Conservation (phyloP, 2,329 filamentous ascomycete species). For the Geosmithia morbida region DNA sequence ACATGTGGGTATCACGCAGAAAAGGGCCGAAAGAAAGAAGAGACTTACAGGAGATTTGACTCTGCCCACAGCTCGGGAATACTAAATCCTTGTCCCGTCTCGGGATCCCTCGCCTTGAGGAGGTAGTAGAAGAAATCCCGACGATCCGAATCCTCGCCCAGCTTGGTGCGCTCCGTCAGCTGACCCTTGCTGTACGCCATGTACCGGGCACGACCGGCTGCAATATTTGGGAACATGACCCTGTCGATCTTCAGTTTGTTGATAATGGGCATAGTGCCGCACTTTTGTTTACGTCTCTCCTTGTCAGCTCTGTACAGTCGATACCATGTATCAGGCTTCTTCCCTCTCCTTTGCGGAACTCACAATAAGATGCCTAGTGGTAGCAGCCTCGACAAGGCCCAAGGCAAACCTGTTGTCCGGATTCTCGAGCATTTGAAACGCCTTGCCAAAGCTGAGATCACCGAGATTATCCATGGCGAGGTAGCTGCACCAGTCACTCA, state of each 20-base stretch:
- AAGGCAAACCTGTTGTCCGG: constrained; percentile 52
- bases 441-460: constrained; percentile 46
- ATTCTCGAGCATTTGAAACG: constrained; percentile 45
- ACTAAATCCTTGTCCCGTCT: constrained; percentile 52
- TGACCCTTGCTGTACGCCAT: constrained; percentile 58
- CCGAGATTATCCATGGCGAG: constrained; percentile 49
- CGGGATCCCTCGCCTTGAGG: constrained; percentile 55
- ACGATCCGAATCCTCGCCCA: constrained; percentile 50
- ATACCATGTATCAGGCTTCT: background rate
- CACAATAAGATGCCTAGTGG: constrained; percentile 54
- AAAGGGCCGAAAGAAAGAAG: background rate
- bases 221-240: constrained; percentile 52
- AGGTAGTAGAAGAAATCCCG: constrained; percentile 68
- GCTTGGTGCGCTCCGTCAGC: constrained; percentile 49
- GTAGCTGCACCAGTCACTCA: constrained; percentile 49
- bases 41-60: constrained; percentile 46
- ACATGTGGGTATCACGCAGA: background rate
- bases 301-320: constrained; percentile 6
- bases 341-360: constrained; percentile 14
- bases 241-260: constrained; percentile 53
- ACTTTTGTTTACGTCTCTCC: constrained; percentile 32
- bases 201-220: constrained; percentile 51
- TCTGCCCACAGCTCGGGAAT: constrained; percentile 57
- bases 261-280: constrained; percentile 57
- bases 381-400: constrained; percentile 51